A percentile compares a stretch with the other conserved stretches of the same genome.
Conservation (phyloP, 1,139 yeast genomes). For the Suhomyces wounanorum region DNA sequence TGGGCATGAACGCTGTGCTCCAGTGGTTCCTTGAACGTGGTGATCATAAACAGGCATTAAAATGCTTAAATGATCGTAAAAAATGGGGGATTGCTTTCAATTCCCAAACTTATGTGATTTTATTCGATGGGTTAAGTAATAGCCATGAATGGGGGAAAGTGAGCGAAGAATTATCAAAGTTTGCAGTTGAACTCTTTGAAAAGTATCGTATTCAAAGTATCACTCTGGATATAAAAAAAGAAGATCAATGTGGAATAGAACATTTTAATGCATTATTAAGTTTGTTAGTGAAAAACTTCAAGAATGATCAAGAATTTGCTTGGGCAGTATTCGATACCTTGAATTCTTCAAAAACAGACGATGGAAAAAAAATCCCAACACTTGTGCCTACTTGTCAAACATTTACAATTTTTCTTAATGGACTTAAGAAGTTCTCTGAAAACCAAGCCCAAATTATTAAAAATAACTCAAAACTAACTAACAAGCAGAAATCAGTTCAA, state of each 20-base stretch:
- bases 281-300: conserved; percentile 36
- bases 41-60: conserved; percentile 47
- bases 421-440: conserved; percentile 30
- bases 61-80: conserved; percentile 53
- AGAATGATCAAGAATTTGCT: conserved; percentile 35
- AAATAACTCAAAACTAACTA: conserved; percentile 19
- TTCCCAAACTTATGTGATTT: conserved; percentile 54
- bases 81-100: conserved; percentile 61
- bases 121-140: conserved; percentile 60
- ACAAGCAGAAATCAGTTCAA: conserved; percentile 24
- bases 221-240: neutral
- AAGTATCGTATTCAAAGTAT: conserved; percentile 14
- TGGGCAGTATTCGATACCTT: conserved; percentile 44
- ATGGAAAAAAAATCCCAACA: conserved; percentile 14
- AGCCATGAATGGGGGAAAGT: conserved; percentile 38
- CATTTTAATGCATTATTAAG: conserved; percentile 45
- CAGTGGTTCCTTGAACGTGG: conserved; percentile 47
- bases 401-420: conserved; percentile 44
- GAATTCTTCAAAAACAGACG: conserved; percentile 18
- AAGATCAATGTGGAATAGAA: conserved; percentile 24
- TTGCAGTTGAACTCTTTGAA: conserved; percentile 29
- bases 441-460: conserved; percentile 21
- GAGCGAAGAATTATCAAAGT: conserved; percentile 23
- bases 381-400: conserved; percentile 40
- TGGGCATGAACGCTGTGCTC: conserved; percentile 62